A percentile compares a stretch with the other conserved stretches of the same genome.
phyloP scores from a whole-genome alignment of 345 rosid species.

The Gossypium arboreum region DNA sequence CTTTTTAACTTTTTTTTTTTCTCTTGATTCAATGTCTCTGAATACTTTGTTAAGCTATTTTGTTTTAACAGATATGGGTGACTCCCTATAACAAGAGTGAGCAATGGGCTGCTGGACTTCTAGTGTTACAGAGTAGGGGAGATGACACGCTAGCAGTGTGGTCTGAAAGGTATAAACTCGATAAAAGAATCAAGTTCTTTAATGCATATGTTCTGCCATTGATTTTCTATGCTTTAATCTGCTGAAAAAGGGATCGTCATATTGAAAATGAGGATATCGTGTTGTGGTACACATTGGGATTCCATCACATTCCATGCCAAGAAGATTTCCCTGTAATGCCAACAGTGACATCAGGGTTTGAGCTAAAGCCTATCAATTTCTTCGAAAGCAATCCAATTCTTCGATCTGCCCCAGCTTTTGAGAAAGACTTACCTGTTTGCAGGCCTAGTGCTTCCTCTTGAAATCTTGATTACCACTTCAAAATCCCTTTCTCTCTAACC shows the following conservation, averaged over 20 bases:
- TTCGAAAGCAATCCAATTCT: constrained; percentile 61
- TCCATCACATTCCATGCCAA: constrained; percentile 74
- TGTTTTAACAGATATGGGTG: constrained; percentile 51
- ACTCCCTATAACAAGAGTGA: constrained; percentile 55
- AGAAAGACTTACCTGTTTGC: constrained; percentile 72
- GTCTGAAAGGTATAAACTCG: constrained; percentile 48
- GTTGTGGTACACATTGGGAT: constrained; percentile 72
- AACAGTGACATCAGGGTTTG: constrained; percentile 59
- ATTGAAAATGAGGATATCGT: constrained; percentile 58
- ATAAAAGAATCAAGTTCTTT: background rate
- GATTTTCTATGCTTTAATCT: background rate
- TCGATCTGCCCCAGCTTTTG: constrained; percentile 41
- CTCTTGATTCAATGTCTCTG: background rate
- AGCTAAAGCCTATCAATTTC: constrained; percentile 65
- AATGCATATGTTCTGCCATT: background rate
- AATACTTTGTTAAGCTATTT: background rate
- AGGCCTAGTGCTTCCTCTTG: constrained; percentile 24
- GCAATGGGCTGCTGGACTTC: constrained; percentile 66
- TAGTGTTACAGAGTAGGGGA: constrained; percentile 52
- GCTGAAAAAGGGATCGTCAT: constrained; percentile 35
- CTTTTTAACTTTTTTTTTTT: background rate
- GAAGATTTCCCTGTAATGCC: constrained; percentile 86
- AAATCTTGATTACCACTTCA: background rate
- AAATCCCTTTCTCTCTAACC: background rate
- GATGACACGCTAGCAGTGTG: constrained; percentile 72